Conservation (phyloP, 2,329 filamentous ascomycete species). For the Elsinoe necatrix region DNA sequence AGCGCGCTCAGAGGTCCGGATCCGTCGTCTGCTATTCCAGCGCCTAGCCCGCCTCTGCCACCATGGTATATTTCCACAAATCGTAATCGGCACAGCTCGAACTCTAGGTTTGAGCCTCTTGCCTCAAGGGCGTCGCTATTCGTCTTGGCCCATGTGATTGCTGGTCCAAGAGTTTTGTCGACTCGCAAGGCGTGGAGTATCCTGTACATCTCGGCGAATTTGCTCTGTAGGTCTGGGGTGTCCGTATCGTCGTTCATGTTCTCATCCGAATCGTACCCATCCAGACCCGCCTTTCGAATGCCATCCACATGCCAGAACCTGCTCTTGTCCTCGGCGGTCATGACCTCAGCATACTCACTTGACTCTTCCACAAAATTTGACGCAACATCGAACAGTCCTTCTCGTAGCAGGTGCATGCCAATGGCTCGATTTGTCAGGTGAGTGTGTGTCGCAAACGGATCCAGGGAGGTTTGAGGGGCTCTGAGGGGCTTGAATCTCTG, state of each 20-base stretch:
- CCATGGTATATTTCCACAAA: constrained; percentile 82
- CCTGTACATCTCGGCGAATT: constrained; percentile 84
- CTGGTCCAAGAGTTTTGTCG: constrained; percentile 63
- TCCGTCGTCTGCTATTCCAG: constrained; percentile 40
- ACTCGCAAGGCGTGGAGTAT: constrained; percentile 72
- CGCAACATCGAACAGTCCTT: constrained; percentile 86
- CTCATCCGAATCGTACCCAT: constrained; percentile 13
- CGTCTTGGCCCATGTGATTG: constrained; percentile 74
- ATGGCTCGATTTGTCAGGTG: constrained; percentile 84
- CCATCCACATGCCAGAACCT: constrained; percentile 8
- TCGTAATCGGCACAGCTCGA: constrained; percentile 82
- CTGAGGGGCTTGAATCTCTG: constrained; percentile 61
- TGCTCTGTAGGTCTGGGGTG: constrained; percentile 53
- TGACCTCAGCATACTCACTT: constrained; percentile 1
- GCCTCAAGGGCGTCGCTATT: constrained; percentile 65
- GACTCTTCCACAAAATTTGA: constrained; percentile 65
- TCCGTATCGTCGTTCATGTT: constrained; percentile 17
- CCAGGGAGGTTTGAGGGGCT: constrained; percentile 67
- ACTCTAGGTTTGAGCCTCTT: constrained; percentile 86
- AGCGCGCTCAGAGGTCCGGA: constrained; percentile 59
- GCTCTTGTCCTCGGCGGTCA: constrained; percentile 1
- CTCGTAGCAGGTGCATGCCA: constrained; percentile 89
- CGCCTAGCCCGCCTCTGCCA: constrained; percentile 29
- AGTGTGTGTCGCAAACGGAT: constrained; percentile 67
- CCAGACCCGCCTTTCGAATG: background rate